Evolutionary conservation across 306 rosid genomes (phyloP).

Genomic region (Inga leiocalycina): DNA sequence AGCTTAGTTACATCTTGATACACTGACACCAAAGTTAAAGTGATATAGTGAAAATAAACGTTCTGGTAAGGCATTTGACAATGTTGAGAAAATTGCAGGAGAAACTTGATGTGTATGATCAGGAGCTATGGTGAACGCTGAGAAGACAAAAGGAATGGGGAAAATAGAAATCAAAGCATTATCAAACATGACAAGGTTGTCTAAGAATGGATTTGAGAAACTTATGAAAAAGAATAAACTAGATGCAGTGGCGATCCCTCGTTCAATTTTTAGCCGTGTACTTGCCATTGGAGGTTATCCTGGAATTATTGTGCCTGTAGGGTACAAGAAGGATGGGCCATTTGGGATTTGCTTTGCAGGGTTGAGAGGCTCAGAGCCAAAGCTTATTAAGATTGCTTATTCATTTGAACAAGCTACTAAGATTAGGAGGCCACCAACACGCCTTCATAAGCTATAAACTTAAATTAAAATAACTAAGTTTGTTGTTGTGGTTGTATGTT

Average conservation of each 20-base stretch:
- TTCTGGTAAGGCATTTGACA: background rate
- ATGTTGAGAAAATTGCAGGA: slow-evolving; percentile 34
- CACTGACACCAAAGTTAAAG: background rate
- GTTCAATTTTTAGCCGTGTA: slow-evolving; percentile 7
- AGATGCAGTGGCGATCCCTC: slow-evolving; percentile 57
- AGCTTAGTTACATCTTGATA: background rate
- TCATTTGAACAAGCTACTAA: slow-evolving; percentile 70
- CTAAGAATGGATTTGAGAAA: no score
- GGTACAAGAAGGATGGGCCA: slow-evolving; percentile 46
- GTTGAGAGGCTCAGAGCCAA: slow-evolving; percentile 64
- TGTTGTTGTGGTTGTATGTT: background rate
- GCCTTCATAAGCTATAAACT: slow-evolving; percentile 25
- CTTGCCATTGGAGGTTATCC: slow-evolving; percentile 77
- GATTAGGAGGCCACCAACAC: slow-evolving; percentile 62
- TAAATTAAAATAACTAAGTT: background rate
- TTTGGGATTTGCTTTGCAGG: slow-evolving; percentile 73
- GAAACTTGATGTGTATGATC: slow-evolving; percentile 41
- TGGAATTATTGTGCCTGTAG: slow-evolving; percentile 66
- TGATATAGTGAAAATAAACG: background rate
- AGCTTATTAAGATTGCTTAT: slow-evolving; percentile 64
- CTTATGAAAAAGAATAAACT: no score
- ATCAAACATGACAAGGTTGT: no score
- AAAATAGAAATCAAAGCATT: no score
- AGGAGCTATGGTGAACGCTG: slow-evolving; percentile 35
- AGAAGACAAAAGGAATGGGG: no score